phyloP scores from a whole-genome alignment of 768 basidiomycete species.

The Russula earlei region DNA sequence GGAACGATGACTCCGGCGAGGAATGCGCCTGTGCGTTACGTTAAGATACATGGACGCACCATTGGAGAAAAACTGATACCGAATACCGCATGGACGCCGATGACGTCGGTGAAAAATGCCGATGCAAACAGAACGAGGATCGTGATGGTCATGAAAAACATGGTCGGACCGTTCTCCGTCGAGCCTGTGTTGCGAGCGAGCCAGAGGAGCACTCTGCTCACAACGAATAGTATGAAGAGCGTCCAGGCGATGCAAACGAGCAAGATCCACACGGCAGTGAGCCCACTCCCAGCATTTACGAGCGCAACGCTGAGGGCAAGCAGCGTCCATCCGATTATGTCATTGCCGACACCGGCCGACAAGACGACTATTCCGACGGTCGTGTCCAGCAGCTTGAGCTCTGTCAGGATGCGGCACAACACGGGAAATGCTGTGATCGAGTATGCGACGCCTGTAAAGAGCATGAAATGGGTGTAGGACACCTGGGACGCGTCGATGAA shows the following conservation, averaged over 20 bases:
- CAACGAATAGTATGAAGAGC: slow-evolving; percentile 61
- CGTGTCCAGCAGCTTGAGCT: slow-evolving; percentile 85
- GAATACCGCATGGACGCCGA: slow-evolving; percentile 89
- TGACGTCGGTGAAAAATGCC: slow-evolving; percentile 89
- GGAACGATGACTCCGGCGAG: slow-evolving; percentile 76
- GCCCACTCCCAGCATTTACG: slow-evolving; percentile 77
- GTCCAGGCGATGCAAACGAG: slow-evolving; percentile 75
- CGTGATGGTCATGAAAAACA: slow-evolving; percentile 81
- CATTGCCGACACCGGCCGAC: slow-evolving; percentile 85
- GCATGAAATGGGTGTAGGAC: slow-evolving; percentile 83
- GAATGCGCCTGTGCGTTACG: slow-evolving; percentile 54
- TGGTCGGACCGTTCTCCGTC: slow-evolving; percentile 71
- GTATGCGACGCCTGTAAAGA: slow-evolving; percentile 89
- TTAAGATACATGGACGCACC: background rate
- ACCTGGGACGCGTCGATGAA: slow-evolving; percentile 55
- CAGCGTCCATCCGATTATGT: slow-evolving; percentile 69
- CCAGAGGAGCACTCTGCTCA: slow-evolving; percentile 54
- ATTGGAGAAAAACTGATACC: slow-evolving; percentile 33
- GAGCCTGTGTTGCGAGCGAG: slow-evolving; percentile 73
- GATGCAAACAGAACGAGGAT: slow-evolving; percentile 76
- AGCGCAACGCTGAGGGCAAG: slow-evolving; percentile 88
- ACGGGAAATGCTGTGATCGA: slow-evolving; percentile 85
- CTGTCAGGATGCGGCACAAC: slow-evolving; percentile 78
- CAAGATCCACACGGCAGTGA: slow-evolving; percentile 80
- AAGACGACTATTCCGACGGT: slow-evolving; percentile 89